These are phyloP conservation scores for Nannizziopsis arthrosporioides DNA, from an alignment of 2,329 filamentous ascomycete genomes.

Conservation along the genomic window DNA sequence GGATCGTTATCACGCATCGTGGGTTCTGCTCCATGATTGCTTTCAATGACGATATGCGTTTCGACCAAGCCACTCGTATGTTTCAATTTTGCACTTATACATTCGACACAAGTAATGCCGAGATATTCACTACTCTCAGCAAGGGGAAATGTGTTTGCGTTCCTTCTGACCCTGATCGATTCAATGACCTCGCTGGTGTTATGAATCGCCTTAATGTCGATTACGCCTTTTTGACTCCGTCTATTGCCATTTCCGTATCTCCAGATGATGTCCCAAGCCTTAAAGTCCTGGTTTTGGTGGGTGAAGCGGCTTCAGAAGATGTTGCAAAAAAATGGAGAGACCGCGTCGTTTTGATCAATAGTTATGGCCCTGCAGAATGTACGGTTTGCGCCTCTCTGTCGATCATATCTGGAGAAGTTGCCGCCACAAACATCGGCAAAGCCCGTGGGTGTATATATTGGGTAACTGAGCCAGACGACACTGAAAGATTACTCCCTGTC, in stretches of 20 bases:
- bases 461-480: conserved; percentile 18
- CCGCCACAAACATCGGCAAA: background rate
- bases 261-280: conserved; percentile 28
- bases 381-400: background rate
- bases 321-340: conserved; percentile 25
- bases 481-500: conserved; percentile 21
- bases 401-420: background rate
- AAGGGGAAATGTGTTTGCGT: conserved; percentile 35
- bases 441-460: conserved; percentile 8
- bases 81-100: conserved; percentile 33
- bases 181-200: conserved; percentile 35
- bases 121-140: conserved; percentile 22
- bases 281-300: conserved; percentile 25
- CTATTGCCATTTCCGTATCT: conserved; percentile 36
- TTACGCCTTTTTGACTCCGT: conserved; percentile 45
- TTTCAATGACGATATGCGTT: conserved; percentile 26
- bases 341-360: conserved; percentile 25
- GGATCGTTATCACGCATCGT: conserved; percentile 46
- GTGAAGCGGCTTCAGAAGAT: conserved; percentile 23
- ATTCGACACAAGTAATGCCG: conserved; percentile 32
- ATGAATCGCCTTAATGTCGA: conserved; percentile 39
- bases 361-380: conserved; percentile 21
- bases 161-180: conserved; percentile 31
- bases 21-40: conserved; percentile 33
- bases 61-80: conserved; percentile 14